Evolutionary conservation across 768 basidiomycete genomes (phyloP), one percentile per base, ranked within the genome.

Genomic region (Saitozyma sp.): DNA sequence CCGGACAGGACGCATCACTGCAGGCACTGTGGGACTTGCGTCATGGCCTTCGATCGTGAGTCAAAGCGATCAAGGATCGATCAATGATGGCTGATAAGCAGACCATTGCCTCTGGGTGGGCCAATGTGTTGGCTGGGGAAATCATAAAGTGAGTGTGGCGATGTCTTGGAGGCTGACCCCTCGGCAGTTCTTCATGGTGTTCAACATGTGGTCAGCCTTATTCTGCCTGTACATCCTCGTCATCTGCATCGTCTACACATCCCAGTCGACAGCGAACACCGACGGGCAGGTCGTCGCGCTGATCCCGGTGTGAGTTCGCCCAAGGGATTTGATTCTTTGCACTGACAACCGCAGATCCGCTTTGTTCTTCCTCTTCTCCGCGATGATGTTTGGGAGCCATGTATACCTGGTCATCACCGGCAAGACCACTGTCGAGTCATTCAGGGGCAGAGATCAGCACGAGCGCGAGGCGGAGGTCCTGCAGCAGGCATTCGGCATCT

Each of bases 101-200:
- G 75, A 79, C 57, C 76, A 79, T 17, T 77, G 62, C 56, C 52
- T 69, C 86, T 90, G 92, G 93, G 88, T 97, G 56, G 93, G 93
- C 10, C 90, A 92, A 72, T 97, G 93, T 67, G 91, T 96, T 17
- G 93, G 93, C 10, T 93, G 92, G 55, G 85, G 86, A 45, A 97
- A 97, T 74, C 89, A 94, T 68, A 92, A 92, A 80, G 90, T 89
- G 61, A 19, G 83, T 42, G 37, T 49, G 46, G 50, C 51, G 19
- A 1, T 7, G 37, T 17, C 43, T 38, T 48, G 17, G n/a, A n/a
- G 46, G 64, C 49, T 69, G 54, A 63, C 40, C 13, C 2, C 29
- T 29, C 29, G 29, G 1, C 58, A 91, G 88, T 93, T 90, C 80
- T 96, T 97, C 78, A 70, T 93, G 57, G 89, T 88, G 70, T 94